Percentiles rank a stretch among this genome's conserved stretches.
phyloP scores from a whole-genome alignment of 2,329 filamentous ascomycete genomes.

The Helminthosporium solani region DNA sequence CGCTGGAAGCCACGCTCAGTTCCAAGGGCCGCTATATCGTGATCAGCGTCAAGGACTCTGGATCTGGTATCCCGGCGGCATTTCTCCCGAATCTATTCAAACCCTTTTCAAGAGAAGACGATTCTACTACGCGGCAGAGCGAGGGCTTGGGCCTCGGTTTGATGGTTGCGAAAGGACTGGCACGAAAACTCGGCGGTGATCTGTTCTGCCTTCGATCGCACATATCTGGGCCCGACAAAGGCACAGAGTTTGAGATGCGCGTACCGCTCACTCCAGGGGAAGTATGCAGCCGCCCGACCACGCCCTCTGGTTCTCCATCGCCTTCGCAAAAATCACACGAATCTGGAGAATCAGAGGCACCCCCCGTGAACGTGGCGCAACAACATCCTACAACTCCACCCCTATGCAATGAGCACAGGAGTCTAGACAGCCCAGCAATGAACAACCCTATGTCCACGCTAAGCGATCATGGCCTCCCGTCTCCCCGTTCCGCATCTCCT shows the following conservation, averaged over 20 bases:
- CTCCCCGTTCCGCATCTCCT: constrained; percentile 33
- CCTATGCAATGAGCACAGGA: constrained; percentile 24
- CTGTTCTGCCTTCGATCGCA: constrained; percentile 64
- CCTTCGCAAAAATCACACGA: constrained; percentile 36
- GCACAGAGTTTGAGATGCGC: constrained; percentile 68
- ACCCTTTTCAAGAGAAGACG: constrained; percentile 68
- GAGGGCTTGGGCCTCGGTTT: constrained; percentile 69
- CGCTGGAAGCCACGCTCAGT: constrained; percentile 55
- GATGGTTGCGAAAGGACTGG: constrained; percentile 70
- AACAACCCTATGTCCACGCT: constrained; percentile 9
- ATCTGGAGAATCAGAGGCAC: constrained; percentile 32
- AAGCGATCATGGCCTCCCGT: constrained; percentile 24
- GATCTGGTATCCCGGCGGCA: constrained; percentile 65
- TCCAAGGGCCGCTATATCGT: constrained; percentile 56
- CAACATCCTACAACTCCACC: constrained; percentile 33
- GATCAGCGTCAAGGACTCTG: constrained; percentile 65
- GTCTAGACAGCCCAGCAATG: constrained; percentile 13
- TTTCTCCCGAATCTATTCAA: constrained; percentile 69
- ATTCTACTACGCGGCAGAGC: constrained; percentile 65
- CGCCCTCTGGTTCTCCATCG: constrained; percentile 51
- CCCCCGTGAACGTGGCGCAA: constrained; percentile 16
- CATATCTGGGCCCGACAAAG: constrained; percentile 60
- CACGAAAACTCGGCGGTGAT: constrained; percentile 68
- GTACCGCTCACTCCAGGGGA: constrained; percentile 60
- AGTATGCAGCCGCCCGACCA: constrained; percentile 50